phyloP scores from a whole-genome alignment of 305 asterid genomes.

The Lippia alba region DNA sequence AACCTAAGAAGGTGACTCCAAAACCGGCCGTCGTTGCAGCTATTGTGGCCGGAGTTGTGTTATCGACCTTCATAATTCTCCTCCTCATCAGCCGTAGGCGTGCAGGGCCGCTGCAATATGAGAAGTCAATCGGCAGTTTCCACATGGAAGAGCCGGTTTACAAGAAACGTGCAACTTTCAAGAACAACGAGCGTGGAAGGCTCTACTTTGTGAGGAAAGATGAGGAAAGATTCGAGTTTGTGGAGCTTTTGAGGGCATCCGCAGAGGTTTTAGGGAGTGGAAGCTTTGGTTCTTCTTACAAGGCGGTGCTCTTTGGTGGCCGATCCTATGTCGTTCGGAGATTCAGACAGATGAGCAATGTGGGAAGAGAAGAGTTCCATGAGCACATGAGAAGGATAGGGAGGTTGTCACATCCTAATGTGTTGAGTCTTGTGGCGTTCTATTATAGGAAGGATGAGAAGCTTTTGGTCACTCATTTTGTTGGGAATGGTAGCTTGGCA shows the following conservation, averaged over 20 bases:
- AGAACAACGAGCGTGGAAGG: conserved; percentile 36
- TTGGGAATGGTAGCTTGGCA: conserved; percentile 57
- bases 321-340: conserved; percentile 50
- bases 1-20: conserved; percentile 33
- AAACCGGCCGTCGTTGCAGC: conserved; percentile 36
- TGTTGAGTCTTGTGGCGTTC: conserved; percentile 59
- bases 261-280: conserved; percentile 67
- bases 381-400: conserved; percentile 61
- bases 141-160: conserved; percentile 28
- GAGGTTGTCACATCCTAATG: conserved; percentile 53
- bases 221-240: conserved; percentile 48
- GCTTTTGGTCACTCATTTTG: conserved; percentile 53
- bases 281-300: conserved; percentile 61
- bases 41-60: conserved; percentile 25
- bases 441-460: conserved; percentile 59
- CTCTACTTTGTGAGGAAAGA: conserved; percentile 47
- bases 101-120: conserved; percentile 33
- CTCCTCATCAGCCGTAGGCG: conserved; percentile 27
- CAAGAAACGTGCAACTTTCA: conserved; percentile 8
- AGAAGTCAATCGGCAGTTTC: conserved; percentile 36
- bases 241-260: conserved; percentile 54
- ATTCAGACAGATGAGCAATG: conserved; percentile 53
- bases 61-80: conserved; percentile 34
- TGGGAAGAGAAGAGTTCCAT: conserved; percentile 52
- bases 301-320: conserved; percentile 48